Evolutionary conservation across 1,284 basidiomycete species (phyloP).

Genomic region (Moesziomyces antarcticus): DNA sequence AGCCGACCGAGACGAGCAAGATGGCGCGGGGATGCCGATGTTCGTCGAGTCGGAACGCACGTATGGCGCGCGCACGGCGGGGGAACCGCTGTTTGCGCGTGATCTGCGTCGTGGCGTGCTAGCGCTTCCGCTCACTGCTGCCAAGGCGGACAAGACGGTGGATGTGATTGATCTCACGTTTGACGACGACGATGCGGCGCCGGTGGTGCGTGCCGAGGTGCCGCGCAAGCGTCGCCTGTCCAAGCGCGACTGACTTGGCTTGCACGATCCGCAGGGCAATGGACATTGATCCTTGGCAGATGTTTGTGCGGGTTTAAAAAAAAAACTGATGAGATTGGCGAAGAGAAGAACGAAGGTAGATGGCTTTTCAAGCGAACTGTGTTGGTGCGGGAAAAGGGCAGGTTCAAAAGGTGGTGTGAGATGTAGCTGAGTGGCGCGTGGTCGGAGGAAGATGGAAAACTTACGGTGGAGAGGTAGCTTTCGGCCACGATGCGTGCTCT

Average conservation of each 20-base stretch:
- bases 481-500: conserved; percentile 97
- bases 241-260: conserved; percentile 12
- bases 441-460: conserved; percentile 8
- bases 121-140: conserved; percentile 1
- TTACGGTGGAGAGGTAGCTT: conserved; percentile 62
- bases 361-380: conserved; percentile 2
- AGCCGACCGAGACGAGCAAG: neutral
- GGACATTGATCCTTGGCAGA: too few species aligned
- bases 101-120: conserved; percentile 43
- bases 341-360: too few species aligned
- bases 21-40: conserved; percentile 3
- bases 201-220: too few species aligned
- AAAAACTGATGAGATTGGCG: neutral
- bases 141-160: neutral
- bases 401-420: too few species aligned
- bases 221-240: conserved; percentile 28
- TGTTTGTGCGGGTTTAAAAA: too few species aligned
- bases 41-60: conserved; percentile 44
- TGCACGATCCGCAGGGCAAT: too few species aligned
- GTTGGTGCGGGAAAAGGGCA: too few species aligned
- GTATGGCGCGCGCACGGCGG: conserved; percentile 42
- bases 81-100: conserved; percentile 46
- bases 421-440: neutral
- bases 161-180: conserved; percentile 42
- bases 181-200: conserved; percentile 29